Conservation (phyloP, 768 basidiomycete genomes). For the Termitomyces heimii region DNA sequence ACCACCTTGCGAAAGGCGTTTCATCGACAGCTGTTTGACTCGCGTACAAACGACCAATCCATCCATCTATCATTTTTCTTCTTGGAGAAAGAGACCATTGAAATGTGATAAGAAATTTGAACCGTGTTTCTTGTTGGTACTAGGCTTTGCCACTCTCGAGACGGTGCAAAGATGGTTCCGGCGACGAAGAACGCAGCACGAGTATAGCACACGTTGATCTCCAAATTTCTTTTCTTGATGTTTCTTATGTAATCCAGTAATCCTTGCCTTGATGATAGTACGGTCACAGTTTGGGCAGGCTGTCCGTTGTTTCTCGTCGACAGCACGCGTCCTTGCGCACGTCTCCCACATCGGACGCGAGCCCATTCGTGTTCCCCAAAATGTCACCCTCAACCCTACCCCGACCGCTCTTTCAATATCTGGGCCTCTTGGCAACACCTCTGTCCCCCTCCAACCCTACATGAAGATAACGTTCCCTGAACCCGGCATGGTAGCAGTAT, state of each 20-base stretch:
- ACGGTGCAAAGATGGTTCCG: constrained; percentile 92
- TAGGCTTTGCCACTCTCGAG: constrained; percentile 25
- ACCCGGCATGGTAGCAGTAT: constrained; percentile 32
- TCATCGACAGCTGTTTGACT: not conserved
- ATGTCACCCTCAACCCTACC: constrained; percentile 35
- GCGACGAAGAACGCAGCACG: constrained; percentile 53
- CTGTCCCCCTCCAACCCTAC: constrained; percentile 40
- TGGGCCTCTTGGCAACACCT: constrained; percentile 42
- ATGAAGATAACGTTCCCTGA: constrained; percentile 38
- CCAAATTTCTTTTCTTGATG: not conserved
- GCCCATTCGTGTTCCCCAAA: constrained; percentile 42
- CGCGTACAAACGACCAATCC: constrained; percentile 25
- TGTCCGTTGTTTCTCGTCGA: constrained; percentile 43
- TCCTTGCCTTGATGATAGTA: constrained; percentile 22
- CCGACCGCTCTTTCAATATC: constrained; percentile 33
- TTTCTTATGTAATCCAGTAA: constrained; percentile 5
- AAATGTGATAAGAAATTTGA: not conserved
- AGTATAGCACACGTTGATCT: not conserved
- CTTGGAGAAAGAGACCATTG: not conserved
- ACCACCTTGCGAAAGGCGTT: constrained; percentile 15
- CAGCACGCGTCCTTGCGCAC: constrained; percentile 42
- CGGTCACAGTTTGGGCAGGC: constrained; percentile 26
- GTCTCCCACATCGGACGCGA: constrained; percentile 62
- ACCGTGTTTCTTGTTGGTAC: not conserved
- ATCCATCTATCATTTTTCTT: not conserved